Evolutionary conservation across 2,329 filamentous ascomycete genomes (phyloP), one percentile per base, ranked within the genome.

Genomic region (Fusarium redolens): DNA sequence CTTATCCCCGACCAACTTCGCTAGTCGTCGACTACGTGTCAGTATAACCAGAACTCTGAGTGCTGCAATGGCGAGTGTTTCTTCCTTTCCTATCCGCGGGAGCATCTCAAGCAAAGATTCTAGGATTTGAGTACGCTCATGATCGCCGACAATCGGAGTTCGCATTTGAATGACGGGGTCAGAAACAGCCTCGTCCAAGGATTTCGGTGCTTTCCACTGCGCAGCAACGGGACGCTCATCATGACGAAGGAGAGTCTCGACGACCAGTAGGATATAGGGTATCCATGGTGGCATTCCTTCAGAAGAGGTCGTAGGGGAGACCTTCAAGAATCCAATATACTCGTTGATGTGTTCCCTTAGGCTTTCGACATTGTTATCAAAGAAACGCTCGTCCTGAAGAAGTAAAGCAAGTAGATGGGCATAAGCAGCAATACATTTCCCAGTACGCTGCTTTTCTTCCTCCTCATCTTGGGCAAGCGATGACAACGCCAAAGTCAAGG

Each of bases 211-310:
- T 56, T 84, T 92, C 93, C 94, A 97, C 69, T 88, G 86, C 31
- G 93, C 92, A 66, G 93, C 89, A 8, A 88, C 85, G 6, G 95
- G 95, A 72, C 96, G 91, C 76, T 94, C 92, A 81, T 98, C 96
- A 76, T 97, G 93, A 18, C 93, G 92, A n/a, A 99, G 86, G 37
- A 98, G 86, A 59, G 93, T 93, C 85, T 99, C 96, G 54, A 98
- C 87, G 55, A 99, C 93, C 20, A 98, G 87, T 38, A 99, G 86
- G 37, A 98, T 91, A 78, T 96, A 95, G 17, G 94, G 93, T 72
- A 98, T 92, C 95, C 96, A 99, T 3, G 94, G 93, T 8, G 95
- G 93, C n/a, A 94, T 86, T 65, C 96, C 93, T 54, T 97, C 93
- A 1, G 88, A 85, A 7, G 92, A 86, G 62, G 92, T 89, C 31